Conservation (phyloP, 768 basidiomycete species). For the Arthromyces matolae region DNA sequence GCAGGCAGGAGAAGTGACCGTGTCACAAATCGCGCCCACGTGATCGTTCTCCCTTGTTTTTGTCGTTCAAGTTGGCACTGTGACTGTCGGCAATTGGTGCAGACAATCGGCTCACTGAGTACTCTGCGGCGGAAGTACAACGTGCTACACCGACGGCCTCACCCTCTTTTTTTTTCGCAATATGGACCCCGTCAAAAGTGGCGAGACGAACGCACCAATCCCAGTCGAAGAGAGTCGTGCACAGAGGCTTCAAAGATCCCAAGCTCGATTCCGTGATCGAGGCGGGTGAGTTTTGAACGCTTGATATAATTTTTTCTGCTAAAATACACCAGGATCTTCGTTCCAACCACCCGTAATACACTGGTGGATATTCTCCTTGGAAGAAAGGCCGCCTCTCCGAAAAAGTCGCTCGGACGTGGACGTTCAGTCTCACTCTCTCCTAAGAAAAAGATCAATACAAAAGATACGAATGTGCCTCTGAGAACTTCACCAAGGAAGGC, state of each 20-base stretch:
- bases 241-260: conserved; percentile 56
- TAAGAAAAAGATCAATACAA: conserved; percentile 14
- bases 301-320: not conserved
- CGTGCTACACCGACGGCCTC: too few relatives aligned
- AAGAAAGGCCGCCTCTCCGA: conserved; percentile 37
- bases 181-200: too few relatives aligned
- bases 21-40: too few relatives aligned
- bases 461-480: not conserved
- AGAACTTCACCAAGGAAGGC: conserved; percentile 16
- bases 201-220: conserved; percentile 4
- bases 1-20: too few relatives aligned
- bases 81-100: too few relatives aligned
- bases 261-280: conserved; percentile 65
- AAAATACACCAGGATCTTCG: conserved; percentile 17
- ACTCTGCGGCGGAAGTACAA: too few relatives aligned
- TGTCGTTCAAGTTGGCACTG: too few relatives aligned
- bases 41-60: too few relatives aligned
- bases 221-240: conserved; percentile 57
- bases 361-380: conserved; percentile 21
- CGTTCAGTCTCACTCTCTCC: conserved; percentile 32
- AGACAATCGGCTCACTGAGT: too few relatives aligned
- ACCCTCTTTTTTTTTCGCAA: too few relatives aligned
- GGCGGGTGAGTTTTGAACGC: conserved; percentile 46
- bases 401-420: conserved; percentile 22
- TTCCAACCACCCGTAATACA: conserved; percentile 19